phyloP scores from a whole-genome alignment of 768 basidiomycete genomes.

The Collybia mongolica region DNA sequence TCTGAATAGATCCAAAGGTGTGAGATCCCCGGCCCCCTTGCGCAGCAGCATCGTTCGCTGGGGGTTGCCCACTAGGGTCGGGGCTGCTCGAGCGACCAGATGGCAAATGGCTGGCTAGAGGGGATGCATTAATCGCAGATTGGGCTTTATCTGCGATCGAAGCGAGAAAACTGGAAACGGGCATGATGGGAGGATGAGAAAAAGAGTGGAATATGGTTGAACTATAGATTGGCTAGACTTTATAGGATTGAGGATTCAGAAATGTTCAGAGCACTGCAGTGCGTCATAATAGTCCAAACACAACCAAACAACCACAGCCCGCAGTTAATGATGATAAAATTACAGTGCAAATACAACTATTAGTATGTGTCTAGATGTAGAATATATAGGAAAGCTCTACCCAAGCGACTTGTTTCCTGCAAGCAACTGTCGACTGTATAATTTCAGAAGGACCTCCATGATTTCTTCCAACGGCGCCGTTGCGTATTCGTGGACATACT shows the following conservation, averaged over 20 bases:
- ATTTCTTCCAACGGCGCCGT: conserved; percentile 82
- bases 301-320: too few species aligned
- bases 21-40: conserved; percentile 48
- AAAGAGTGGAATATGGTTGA: conserved; percentile 6
- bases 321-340: too few species aligned
- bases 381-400: conserved; percentile 2
- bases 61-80: conserved; percentile 34
- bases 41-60: conserved; percentile 42
- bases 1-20: conserved; percentile 61
- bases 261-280: too few species aligned
- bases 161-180: conserved; percentile 60
- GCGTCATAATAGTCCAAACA: neutral
- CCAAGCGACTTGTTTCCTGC: conserved; percentile 24
- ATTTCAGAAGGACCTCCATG: conserved; percentile 71
- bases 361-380: neutral
- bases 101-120: conserved; percentile 56
- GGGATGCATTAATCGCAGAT: conserved; percentile 60
- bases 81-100: conserved; percentile 31
- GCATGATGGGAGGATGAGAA: conserved; percentile 36
- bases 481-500: conserved; percentile 85
- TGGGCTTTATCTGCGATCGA: conserved; percentile 78
- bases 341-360: neutral
- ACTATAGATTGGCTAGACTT: neutral
- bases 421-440: conserved; percentile 75
- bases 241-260: too few species aligned